phyloP scores from a whole-genome alignment of 2,329 filamentous ascomycete species.

The Calonectria henricotiae region DNA sequence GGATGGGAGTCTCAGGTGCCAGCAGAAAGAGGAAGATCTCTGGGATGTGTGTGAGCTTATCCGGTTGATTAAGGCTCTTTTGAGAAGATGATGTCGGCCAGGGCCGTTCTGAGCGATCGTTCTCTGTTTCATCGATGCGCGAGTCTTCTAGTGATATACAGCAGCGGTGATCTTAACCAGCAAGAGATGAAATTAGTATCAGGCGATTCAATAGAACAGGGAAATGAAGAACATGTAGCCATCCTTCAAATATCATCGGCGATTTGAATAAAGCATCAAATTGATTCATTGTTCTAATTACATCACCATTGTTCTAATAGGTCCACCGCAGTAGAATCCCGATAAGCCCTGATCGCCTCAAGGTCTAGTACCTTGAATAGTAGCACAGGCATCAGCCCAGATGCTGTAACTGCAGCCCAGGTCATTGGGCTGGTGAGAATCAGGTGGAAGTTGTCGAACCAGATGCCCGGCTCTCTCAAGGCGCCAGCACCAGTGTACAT shows the following conservation, averaged over 20 bases:
- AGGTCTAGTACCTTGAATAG: slow-evolving; percentile 36
- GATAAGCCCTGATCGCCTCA: slow-evolving; percentile 12
- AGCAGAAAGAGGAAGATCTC: slow-evolving; percentile 12
- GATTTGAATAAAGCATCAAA: not conserved
- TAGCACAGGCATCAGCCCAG: slow-evolving; percentile 39
- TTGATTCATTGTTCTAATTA: slow-evolving; percentile 3
- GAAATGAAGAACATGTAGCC: not conserved
- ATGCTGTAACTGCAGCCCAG: slow-evolving; percentile 39
- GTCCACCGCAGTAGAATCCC: not conserved
- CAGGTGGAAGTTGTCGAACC: slow-evolving; percentile 45
- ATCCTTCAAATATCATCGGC: not conserved
- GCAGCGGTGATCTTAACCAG: slow-evolving; percentile 5
- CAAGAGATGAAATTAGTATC: slow-evolving; percentile 13
- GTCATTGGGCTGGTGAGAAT: slow-evolving; percentile 41
- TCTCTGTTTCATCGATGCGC: slow-evolving; percentile 33
- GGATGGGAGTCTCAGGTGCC: slow-evolving; percentile 24
- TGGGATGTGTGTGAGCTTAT: slow-evolving; percentile 29
- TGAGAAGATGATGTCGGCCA: slow-evolving; percentile 1
- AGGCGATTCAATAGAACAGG: slow-evolving; percentile 13
- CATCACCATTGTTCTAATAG: slow-evolving; percentile 17
- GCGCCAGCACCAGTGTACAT: slow-evolving; percentile 28
- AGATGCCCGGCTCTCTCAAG: slow-evolving; percentile 32
- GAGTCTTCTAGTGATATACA: slow-evolving; percentile 29
- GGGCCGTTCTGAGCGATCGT: slow-evolving; percentile 7
- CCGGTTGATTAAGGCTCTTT: slow-evolving; percentile 27